Percentiles rank a stretch among this genome's conserved stretches.
Evolutionary conservation across 2,329 filamentous ascomycete species (phyloP).

Genomic region (Aureobasidium sp.): DNA sequence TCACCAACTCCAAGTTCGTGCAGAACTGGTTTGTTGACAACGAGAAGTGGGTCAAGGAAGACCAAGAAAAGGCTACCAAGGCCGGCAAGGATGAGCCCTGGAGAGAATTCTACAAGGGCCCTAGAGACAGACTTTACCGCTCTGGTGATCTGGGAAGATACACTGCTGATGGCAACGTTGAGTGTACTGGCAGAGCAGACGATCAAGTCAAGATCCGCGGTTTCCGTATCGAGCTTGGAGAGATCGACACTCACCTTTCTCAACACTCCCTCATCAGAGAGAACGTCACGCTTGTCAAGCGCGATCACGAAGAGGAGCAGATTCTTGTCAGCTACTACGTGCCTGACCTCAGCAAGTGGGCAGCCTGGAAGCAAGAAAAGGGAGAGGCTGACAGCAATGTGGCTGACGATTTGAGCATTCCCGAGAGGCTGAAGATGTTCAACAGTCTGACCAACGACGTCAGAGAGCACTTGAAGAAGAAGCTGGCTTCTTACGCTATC

Average conservation of each 20-base stretch:
- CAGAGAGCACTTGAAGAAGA: slow-evolving; percentile 60
- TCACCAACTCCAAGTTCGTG: slow-evolving; percentile 70
- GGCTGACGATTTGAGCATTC: slow-evolving; percentile 21
- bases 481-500: slow-evolving; percentile 66
- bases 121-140: slow-evolving; percentile 76
- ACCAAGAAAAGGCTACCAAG: slow-evolving; percentile 44
- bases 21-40: slow-evolving; percentile 79
- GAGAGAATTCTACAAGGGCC: slow-evolving; percentile 69
- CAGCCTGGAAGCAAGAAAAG: slow-evolving; percentile 50
- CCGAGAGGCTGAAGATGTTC: slow-evolving; percentile 47
- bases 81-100: slow-evolving; percentile 56
- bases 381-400: slow-evolving; percentile 11
- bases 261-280: slow-evolving; percentile 69
- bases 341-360: slow-evolving; percentile 69
- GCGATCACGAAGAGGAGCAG: slow-evolving; percentile 76
- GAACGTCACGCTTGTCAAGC: slow-evolving; percentile 74
- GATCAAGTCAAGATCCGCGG: slow-evolving; percentile 93
- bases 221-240: slow-evolving; percentile 88
- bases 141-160: slow-evolving; percentile 81
- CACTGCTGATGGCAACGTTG: slow-evolving; percentile 60
- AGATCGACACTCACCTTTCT: slow-evolving; percentile 79
- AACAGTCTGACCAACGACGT: slow-evolving; percentile 50
- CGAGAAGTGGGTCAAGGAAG: slow-evolving; percentile 56
- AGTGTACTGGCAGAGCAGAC: slow-evolving; percentile 72
- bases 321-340: slow-evolving; percentile 86